Conservation (phyloP, 371 early-diverging fungal species). For the Mucor indicus region DNA sequence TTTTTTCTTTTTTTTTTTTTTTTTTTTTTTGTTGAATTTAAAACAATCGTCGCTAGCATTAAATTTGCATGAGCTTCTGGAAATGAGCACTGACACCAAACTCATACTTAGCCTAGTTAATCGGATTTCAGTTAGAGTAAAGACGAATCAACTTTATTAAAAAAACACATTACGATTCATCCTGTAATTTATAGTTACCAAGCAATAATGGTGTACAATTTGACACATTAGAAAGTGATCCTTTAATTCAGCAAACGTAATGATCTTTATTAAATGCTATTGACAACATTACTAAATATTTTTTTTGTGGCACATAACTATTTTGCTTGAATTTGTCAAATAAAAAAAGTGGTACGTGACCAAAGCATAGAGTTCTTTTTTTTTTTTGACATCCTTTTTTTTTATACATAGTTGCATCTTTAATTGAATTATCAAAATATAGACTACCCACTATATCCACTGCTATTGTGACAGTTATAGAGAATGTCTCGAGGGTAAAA, state of each 20-base stretch:
- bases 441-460: conserved; percentile 44
- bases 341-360: too few relatives aligned
- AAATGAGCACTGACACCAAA: conserved; percentile 29
- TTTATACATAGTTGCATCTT: conserved; percentile 31
- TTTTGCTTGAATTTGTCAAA: too few relatives aligned
- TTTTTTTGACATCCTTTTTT: too few relatives aligned
- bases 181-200: conserved; percentile 34
- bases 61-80: too few relatives aligned
- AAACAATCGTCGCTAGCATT: too few relatives aligned
- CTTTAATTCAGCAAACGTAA: conserved; percentile 55
- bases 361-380: too few relatives aligned
- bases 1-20: conserved; percentile 2
- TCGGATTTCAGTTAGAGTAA: conserved; percentile 32
- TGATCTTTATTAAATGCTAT: too few relatives aligned
- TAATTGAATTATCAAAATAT: conserved; percentile 58
- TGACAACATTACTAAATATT: too few relatives aligned
- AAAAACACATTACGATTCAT: background rate
- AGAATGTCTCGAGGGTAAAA: conserved; percentile 50
- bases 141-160: background rate
- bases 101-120: conserved; percentile 36
- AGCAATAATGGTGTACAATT: conserved; percentile 43
- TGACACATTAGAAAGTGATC: conserved; percentile 56
- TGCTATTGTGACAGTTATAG: conserved; percentile 43
- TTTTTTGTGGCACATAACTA: too few relatives aligned
- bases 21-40: background rate